Evolutionary conservation across 2,329 filamentous ascomycete genomes (phyloP).

Genomic region (Microcyclosporella mali): DNA sequence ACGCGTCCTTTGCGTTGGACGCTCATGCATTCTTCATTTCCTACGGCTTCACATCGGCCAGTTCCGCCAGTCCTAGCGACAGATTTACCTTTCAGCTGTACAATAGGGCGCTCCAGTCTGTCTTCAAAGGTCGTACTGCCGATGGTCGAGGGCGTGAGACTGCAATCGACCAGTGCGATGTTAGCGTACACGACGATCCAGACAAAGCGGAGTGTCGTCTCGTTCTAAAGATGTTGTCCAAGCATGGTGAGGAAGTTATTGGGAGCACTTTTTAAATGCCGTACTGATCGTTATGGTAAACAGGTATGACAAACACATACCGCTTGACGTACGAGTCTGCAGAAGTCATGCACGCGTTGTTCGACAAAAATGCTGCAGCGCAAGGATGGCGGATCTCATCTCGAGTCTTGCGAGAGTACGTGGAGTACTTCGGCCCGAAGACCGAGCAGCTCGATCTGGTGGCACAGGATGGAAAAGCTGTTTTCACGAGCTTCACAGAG

Average conservation of each 20-base stretch:
- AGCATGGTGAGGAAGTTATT: slow-evolving; percentile 51
- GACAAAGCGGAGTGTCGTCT: slow-evolving; percentile 65
- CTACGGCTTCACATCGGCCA: slow-evolving; percentile 53
- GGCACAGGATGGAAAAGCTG: slow-evolving; percentile 60
- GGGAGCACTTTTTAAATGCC: not conserved
- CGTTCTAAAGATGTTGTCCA: slow-evolving; percentile 65
- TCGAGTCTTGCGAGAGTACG: slow-evolving; percentile 63
- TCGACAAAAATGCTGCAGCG: slow-evolving; percentile 58
- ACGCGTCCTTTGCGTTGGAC: slow-evolving; percentile 65
- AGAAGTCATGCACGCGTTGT: slow-evolving; percentile 70
- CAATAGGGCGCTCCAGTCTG: slow-evolving; percentile 61
- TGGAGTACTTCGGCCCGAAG: slow-evolving; percentile 73
- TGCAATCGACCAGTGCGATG: slow-evolving; percentile 67
- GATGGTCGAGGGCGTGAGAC: slow-evolving; percentile 63
- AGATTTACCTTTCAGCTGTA: slow-evolving; percentile 70
- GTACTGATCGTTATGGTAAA: slow-evolving; percentile 15
- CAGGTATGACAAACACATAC: slow-evolving; percentile 70
- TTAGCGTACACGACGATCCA: slow-evolving; percentile 64
- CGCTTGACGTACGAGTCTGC: slow-evolving; percentile 67
- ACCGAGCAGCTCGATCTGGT: slow-evolving; percentile 77
- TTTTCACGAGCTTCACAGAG: slow-evolving; percentile 76
- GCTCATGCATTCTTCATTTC: slow-evolving; percentile 64
- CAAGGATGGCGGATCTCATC: slow-evolving; percentile 70
- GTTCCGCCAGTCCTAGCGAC: slow-evolving; percentile 21
- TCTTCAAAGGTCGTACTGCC: slow-evolving; percentile 63